phyloP scores from a whole-genome alignment of 129 eudicot genomes.

The Flaveria bidentis region DNA sequence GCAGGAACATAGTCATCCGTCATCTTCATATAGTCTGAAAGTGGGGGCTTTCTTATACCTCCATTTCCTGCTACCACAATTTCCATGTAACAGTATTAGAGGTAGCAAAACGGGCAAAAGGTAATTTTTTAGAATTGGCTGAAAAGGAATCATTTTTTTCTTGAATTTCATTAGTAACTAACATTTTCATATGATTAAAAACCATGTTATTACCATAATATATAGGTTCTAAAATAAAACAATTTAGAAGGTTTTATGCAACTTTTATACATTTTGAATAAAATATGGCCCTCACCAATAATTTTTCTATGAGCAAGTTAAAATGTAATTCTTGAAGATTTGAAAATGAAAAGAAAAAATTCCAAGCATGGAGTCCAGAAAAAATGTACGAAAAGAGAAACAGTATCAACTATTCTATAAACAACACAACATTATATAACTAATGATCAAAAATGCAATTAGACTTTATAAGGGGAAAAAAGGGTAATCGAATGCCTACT shows the following conservation, averaged over 20 bases:
- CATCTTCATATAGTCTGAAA: conserved; percentile 56
- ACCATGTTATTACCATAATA: not conserved
- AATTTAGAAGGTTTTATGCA: not conserved
- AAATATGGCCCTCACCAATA: not conserved
- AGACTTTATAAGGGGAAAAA: not conserved
- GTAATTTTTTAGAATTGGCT: not conserved
- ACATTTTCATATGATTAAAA: not conserved
- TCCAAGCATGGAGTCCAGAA: not conserved
- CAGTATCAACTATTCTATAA: not conserved
- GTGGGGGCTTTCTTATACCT: conserved; percentile 35
- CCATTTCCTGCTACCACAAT: conserved; percentile 29
- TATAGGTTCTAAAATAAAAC: not conserved
- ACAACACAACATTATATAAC: not conserved
- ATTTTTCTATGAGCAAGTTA: not conserved
- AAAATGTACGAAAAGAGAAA: not conserved
- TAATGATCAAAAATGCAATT: not conserved
- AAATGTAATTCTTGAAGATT: not conserved
- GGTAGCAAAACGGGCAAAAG: not conserved
- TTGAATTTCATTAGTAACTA: not conserved
- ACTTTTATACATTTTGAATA: conserved; percentile 3
- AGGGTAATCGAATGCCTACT: conserved; percentile 21
- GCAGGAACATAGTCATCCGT: conserved; percentile 70
- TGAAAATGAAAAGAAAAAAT: not conserved
- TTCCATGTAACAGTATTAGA: conserved; percentile 1
- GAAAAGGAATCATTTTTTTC: not conserved